Percentiles rank a stretch among this genome's conserved stretches.
phyloP scores from a whole-genome alignment of 306 rosid species.

The Cucumis cinereus region DNA sequence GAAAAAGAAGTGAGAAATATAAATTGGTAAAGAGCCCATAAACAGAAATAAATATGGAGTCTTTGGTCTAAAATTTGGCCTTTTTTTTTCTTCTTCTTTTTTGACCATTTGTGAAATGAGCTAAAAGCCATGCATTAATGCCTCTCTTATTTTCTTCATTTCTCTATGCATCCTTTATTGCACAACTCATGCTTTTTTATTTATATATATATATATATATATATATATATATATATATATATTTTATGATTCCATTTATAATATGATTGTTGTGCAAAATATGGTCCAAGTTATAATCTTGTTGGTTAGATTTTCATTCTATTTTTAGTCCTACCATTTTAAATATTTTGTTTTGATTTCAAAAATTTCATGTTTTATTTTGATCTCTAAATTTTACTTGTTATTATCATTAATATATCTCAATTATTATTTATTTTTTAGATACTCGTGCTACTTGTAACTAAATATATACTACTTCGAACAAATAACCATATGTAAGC shows the following conservation, averaged over 20 bases:
- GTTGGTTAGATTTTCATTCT: background rate
- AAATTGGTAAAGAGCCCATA: background rate
- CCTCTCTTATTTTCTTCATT: background rate
- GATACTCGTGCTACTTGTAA: background rate
- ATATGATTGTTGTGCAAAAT: background rate
- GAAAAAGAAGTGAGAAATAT: background rate
- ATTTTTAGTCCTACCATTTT: background rate
- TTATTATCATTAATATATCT: too few species aligned
- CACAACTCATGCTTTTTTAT: background rate
- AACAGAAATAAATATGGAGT: background rate
- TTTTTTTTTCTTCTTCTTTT: too few species aligned
- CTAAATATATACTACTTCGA: too few species aligned
- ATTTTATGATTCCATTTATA: background rate
- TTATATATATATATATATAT: too few species aligned
- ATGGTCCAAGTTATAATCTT: background rate
- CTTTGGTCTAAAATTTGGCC: background rate
- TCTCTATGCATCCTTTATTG: too few species aligned
- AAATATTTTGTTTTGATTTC: too few species aligned
- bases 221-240: too few species aligned
- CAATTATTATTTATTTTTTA: too few species aligned
- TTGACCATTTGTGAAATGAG: background rate
- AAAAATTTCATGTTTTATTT: too few species aligned
- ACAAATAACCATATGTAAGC: background rate
- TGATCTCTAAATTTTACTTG: too few species aligned
- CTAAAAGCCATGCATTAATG: background rate